Base-by-base conservation (phyloP, 148 eudicot genomes). In the Chenopodium berlandieri region DNA sequence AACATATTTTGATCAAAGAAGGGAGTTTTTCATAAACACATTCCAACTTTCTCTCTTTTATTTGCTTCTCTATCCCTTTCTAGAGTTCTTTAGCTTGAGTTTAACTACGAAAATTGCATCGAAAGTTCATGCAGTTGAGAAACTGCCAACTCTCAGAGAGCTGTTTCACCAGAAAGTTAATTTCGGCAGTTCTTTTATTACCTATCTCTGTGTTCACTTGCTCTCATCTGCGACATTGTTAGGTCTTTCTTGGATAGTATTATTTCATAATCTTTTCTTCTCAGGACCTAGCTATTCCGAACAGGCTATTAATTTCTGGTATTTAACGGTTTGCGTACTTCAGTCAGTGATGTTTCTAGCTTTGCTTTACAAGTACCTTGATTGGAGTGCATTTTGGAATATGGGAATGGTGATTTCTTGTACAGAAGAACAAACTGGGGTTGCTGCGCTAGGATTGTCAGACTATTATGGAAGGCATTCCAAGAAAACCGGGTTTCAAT, bases 361-460 rank as follows among this genome's bases (percentile, higher is more conserved):
- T 19, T 30, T 82, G 69, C 62, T 76, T 0, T 50, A 58, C 12
- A 79, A 75, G 60, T 85, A 75, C 82, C 20, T 85, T 16, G 80
- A 75, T 25, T 79, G 82, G 85, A 75, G 78, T 14, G 78, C 78
- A 1, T 54, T 82, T 25, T 85, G 85, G 83, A 82, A 75, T 77
- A 74, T 82, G 79, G 66, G 80, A 7, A 23, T 82, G 31, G 85
- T 75, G 71, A 82, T 82, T n/a, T 82, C 87, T 3, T 14, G 3
- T 54, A 54, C 5, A 3, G 60, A 54, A 16, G 19, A 54, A 0
- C 19, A 11, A 54, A 54, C 60, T 85, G 75, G 87, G 25, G 37
- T 74, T 2, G 77, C 37, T 3, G 87, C 87, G 5, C 71, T 85
- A 0, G 79, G 71, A 1, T 13, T 82, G 20, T 71, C 83, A 6